phyloP scores from a whole-genome alignment of 2,329 filamentous ascomycete species.

The Myrmaecium sp. region DNA sequence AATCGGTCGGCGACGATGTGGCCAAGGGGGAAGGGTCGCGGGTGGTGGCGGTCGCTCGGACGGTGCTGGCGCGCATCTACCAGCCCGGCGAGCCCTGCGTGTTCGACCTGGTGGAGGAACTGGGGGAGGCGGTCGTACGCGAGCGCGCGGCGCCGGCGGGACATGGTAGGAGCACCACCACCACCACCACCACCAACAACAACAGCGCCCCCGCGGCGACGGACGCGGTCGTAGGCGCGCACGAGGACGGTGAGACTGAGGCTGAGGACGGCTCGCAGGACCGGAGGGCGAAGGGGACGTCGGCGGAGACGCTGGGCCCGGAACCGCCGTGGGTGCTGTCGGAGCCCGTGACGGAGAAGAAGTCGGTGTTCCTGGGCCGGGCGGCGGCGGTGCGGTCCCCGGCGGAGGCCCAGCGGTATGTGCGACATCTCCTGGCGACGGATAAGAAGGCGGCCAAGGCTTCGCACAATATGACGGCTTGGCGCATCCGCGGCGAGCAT shows the following conservation, averaged over 20 bases:
- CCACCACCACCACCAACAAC: constrained; percentile 8
- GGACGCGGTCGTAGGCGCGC: neutral
- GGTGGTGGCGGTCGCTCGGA: constrained; percentile 51
- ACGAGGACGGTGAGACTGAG: neutral
- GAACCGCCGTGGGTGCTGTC: constrained; percentile 57
- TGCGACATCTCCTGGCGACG: constrained; percentile 60
- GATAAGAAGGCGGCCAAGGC: constrained; percentile 76
- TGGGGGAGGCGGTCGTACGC: constrained; percentile 34
- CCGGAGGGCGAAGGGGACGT: constrained; percentile 16
- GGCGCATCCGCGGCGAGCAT: constrained; percentile 54
- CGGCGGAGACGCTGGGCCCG: constrained; percentile 11
- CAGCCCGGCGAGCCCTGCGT: constrained; percentile 64
- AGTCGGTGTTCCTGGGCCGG: constrained; percentile 74
- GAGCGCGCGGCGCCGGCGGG: constrained; percentile 19
- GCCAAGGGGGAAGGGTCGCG: constrained; percentile 55
- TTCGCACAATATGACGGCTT: constrained; percentile 91
- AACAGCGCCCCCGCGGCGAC: constrained; percentile 2
- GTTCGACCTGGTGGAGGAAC: constrained; percentile 72
- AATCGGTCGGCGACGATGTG: constrained; percentile 53
- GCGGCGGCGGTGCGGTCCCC: constrained; percentile 53
- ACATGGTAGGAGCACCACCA: constrained; percentile 12
- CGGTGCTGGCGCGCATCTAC: constrained; percentile 51
- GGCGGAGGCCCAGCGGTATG: constrained; percentile 50
- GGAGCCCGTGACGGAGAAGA: constrained; percentile 59
- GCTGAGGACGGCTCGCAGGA: constrained; percentile 15